A percentile compares a stretch with the other conserved stretches of the same genome.
Evolutionary conservation across 495 filamentous ascomycete species (phyloP).

Genomic region (Penicillium diatomitis): DNA sequence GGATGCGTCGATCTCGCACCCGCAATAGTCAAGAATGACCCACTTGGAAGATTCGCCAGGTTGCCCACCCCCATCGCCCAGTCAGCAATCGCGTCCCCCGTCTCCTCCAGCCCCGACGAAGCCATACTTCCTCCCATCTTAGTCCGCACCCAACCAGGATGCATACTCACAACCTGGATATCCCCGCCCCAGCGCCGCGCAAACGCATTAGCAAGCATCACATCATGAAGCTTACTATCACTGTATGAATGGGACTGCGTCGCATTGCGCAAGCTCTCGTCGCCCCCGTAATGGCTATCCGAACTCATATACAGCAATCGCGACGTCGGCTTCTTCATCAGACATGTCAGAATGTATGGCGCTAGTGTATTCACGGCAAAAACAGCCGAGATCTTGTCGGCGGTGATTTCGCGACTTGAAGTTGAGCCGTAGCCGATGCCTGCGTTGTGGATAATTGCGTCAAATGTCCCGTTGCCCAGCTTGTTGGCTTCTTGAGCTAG

Average conservation of each 20-base stretch:
- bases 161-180: conserved; percentile 41
- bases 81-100: conserved; percentile 36
- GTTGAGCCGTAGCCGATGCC: conserved; percentile 33
- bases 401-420: conserved; percentile 22
- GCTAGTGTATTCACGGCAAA: conserved; percentile 51
- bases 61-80: conserved; percentile 31
- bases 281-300: conserved; percentile 40
- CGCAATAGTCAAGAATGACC: conserved; percentile 18
- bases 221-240: conserved; percentile 46
- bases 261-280: conserved; percentile 31
- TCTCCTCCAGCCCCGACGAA: conserved; percentile 34
- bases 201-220: conserved; percentile 46
- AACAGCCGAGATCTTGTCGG: conserved; percentile 40
- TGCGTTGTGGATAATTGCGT: conserved; percentile 52
- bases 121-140: conserved; percentile 50
- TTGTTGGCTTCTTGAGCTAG: conserved; percentile 43
- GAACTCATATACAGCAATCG: conserved; percentile 45
- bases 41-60: conserved; percentile 16
- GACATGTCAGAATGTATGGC: conserved; percentile 47
- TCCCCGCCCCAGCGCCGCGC: conserved; percentile 38
- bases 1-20: conserved; percentile 17
- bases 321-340: conserved; percentile 40
- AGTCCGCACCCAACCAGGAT: conserved; percentile 57
- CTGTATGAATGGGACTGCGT: conserved; percentile 30
- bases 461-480: conserved; percentile 33